phyloP scores from a whole-genome alignment of 768 basidiomycete species.

The Termitomyces bulborhizus region DNA sequence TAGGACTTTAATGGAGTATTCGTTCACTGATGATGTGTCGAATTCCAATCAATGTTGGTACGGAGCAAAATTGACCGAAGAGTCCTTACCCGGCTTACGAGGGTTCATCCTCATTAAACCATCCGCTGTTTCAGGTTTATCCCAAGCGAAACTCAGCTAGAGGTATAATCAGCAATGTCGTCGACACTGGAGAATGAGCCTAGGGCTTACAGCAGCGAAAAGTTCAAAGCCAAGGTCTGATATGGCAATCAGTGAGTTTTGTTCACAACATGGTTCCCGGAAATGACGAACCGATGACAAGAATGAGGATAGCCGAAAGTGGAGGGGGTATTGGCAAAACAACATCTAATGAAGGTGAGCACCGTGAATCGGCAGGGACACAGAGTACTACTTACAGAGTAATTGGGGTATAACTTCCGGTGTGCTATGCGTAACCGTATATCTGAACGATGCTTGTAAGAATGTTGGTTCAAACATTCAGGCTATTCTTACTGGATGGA shows the following conservation, averaged over 20 bases:
- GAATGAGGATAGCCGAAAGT: conserved; percentile 60
- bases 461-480: not conserved
- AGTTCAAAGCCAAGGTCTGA: conserved; percentile 70
- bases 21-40: conserved; percentile 36
- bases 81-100: conserved; percentile 50
- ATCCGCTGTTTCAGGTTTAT: conserved; percentile 58
- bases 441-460: conserved; percentile 25
- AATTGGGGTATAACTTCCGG: conserved; percentile 67
- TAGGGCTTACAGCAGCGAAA: conserved; percentile 47
- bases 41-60: not conserved
- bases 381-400: conserved; percentile 38
- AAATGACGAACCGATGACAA: conserved; percentile 52
- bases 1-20: conserved; percentile 42
- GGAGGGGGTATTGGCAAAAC: conserved; percentile 64
- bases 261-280: not conserved
- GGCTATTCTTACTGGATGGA: conserved; percentile 51
- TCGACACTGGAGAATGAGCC: not conserved
- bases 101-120: conserved; percentile 64
- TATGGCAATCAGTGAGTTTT: not conserved
- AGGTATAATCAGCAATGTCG: not conserved
- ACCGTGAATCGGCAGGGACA: not conserved
- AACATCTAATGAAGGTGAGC: conserved; percentile 37
- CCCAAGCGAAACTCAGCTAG: conserved; percentile 68
- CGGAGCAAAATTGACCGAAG: not conserved
- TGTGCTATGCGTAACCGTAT: conserved; percentile 61